A percentile compares a stretch with the other conserved stretches of the same genome.
Evolutionary conservation across 345 rosid genomes (phyloP).

Genomic region (Boechera retrofracta): DNA sequence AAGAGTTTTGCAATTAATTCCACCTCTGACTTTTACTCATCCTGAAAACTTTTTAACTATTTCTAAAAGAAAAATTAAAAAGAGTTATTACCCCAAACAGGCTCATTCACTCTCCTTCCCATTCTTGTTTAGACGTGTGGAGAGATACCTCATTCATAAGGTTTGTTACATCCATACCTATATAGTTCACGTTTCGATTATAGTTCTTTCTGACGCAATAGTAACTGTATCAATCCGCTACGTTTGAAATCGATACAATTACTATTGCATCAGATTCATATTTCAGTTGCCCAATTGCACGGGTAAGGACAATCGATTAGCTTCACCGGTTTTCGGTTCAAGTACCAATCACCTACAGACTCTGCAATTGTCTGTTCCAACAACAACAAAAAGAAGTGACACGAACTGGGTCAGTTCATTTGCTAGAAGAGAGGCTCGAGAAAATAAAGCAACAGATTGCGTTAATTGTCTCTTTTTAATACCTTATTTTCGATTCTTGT

Average conservation of each 20-base stretch:
- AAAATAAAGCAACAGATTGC: conserved; percentile 11
- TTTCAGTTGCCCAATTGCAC: conserved; percentile 63
- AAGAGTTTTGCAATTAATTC: conserved; percentile 1
- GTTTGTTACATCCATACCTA: not conserved
- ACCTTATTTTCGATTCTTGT: conserved; percentile 73
- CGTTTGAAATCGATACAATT: not conserved
- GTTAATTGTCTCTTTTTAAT: conserved; percentile 1
- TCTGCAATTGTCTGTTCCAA: conserved; percentile 76
- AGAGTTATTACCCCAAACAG: not conserved
- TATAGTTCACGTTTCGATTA: not conserved
- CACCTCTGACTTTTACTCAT: conserved; percentile 25
- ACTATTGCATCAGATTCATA: not conserved
- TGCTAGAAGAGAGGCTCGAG: not conserved
- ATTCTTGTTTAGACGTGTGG: not conserved
- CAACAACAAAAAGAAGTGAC: conserved; percentile 7
- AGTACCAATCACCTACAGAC: conserved; percentile 88
- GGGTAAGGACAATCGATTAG: conserved; percentile 85
- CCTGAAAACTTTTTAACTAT: not conserved
- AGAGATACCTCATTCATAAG: not conserved
- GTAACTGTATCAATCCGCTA: no score
- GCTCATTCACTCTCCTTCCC: not conserved
- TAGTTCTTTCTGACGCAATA: not conserved
- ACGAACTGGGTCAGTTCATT: not conserved
- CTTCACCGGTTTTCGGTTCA: conserved; percentile 60
- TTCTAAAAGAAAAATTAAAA: not conserved